These are phyloP conservation scores for Celoporthe dispersa DNA, from an alignment of 2,329 filamentous ascomycete species.

Conservation along the genomic window DNA sequence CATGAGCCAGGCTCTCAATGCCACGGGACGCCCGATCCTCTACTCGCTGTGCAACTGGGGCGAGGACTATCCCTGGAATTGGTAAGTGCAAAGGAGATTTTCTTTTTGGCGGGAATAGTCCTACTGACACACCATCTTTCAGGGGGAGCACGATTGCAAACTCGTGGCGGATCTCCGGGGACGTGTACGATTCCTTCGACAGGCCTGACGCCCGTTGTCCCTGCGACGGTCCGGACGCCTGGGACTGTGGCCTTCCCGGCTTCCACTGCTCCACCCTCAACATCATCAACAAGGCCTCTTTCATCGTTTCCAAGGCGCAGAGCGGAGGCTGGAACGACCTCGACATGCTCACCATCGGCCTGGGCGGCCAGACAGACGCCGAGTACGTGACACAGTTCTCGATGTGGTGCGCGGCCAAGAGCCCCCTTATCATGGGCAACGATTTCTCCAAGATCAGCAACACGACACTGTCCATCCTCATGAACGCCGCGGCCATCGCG, in stretches of 20 bases:
- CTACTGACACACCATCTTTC: background rate
- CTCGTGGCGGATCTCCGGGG: slow-evolving; percentile 42
- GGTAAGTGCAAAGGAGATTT: slow-evolving; percentile 25
- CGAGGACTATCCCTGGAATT: slow-evolving; percentile 36
- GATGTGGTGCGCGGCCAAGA: slow-evolving; percentile 32
- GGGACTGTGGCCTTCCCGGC: slow-evolving; percentile 21
- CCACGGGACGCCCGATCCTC: slow-evolving; percentile 39
- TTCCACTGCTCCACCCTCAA: slow-evolving; percentile 27
- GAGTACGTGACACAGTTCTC: slow-evolving; percentile 34
- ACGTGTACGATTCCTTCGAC: slow-evolving; percentile 42
- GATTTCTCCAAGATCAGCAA: slow-evolving; percentile 36
- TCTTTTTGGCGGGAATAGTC: background rate
- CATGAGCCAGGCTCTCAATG: slow-evolving; percentile 42
- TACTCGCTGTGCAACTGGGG: slow-evolving; percentile 44
- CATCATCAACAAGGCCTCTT: slow-evolving; percentile 32
- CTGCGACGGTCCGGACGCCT: slow-evolving; percentile 28
- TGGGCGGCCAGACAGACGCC: slow-evolving; percentile 32
- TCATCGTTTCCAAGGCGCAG: slow-evolving; percentile 29
- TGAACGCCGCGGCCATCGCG: slow-evolving; percentile 49
- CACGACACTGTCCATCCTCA: slow-evolving; percentile 43
- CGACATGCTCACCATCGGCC: slow-evolving; percentile 34
- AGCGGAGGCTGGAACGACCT: slow-evolving; percentile 33
- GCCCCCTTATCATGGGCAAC: slow-evolving; percentile 33
- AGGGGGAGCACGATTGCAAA: slow-evolving; percentile 37
- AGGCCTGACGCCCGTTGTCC: slow-evolving; percentile 40